A percentile compares a stretch with the other conserved stretches of the same genome.
These are phyloP conservation scores for Sporothrix brunneoviolacea DNA, from an alignment of 2,329 filamentous ascomycete species.

Conservation along the genomic window DNA sequence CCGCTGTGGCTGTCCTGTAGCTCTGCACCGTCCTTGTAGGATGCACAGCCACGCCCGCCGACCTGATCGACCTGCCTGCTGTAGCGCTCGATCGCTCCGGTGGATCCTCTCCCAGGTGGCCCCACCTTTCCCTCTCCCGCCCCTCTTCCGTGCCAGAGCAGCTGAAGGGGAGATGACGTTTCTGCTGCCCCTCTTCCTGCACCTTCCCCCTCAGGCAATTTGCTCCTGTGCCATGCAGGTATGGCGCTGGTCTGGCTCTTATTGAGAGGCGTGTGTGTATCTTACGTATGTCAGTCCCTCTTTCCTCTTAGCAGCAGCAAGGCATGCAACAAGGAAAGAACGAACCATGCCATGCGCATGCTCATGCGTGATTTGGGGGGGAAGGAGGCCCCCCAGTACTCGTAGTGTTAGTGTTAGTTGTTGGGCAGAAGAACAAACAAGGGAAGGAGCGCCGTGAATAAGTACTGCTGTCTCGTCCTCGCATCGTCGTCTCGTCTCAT, in stretches of 20 bases:
- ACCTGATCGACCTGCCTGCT: no score
- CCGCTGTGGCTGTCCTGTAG: no score
- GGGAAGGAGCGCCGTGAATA: constrained; percentile 9
- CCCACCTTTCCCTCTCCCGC: no score
- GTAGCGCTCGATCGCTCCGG: constrained; percentile 6
- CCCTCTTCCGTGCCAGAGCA: background rate
- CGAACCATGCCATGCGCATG: no score
- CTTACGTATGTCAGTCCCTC: constrained; percentile 3
- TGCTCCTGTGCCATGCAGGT: no score
- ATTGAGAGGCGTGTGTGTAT: background rate
- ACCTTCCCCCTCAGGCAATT: background rate
- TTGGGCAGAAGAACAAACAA: background rate
- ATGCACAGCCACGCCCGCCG: no score
- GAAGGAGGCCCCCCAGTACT: background rate
- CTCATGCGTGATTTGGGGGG: no score
- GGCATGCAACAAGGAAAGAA: background rate
- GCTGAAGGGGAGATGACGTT: constrained; percentile 10
- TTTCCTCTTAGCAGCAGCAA: background rate
- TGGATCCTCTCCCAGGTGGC: no score
- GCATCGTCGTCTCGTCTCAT: background rate
- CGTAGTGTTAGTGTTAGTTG: background rate
- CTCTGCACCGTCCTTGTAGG: no score
- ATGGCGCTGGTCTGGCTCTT: background rate
- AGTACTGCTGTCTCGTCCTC: constrained; percentile 1
- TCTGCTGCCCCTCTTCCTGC: background rate